Conservation (phyloP, 192 early-diverging fungal genomes). For the Diversispora eburnea region DNA sequence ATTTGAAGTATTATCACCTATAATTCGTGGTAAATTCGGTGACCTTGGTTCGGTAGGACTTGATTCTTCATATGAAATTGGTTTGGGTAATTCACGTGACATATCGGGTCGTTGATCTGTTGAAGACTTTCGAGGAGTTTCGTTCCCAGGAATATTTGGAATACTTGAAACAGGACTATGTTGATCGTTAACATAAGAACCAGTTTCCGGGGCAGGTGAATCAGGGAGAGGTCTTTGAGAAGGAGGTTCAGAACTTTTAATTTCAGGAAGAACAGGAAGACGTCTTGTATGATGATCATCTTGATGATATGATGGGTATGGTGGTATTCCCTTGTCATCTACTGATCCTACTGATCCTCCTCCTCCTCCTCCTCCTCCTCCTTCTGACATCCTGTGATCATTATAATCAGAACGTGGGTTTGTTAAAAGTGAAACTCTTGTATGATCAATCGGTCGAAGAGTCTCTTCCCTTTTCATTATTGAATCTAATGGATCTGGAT, state of each 20-base stretch:
- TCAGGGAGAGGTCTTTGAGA: constrained; percentile 1
- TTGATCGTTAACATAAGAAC: background rate
- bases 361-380: background rate
- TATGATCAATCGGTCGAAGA: background rate
- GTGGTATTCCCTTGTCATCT: constrained; percentile 19
- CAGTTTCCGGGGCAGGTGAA: constrained; percentile 20
- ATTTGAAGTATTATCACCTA: background rate
- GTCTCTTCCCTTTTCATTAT: constrained; percentile 1
- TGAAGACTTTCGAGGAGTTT: constrained; percentile 19
- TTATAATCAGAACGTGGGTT: background rate
- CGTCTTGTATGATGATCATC: constrained; percentile 7
- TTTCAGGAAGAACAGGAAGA: constrained; percentile 5
- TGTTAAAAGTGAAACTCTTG: background rate
- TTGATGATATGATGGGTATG: background rate
- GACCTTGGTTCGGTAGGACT: background rate
- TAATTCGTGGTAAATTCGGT: background rate
- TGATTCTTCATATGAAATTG: constrained; percentile 14
- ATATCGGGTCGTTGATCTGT: constrained; percentile 3
- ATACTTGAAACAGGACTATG: background rate
- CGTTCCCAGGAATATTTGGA: background rate
- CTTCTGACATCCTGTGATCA: constrained; percentile 9
- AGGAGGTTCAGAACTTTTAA: constrained; percentile 8
- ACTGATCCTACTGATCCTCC: background rate
- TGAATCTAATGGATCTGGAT: constrained; percentile 10
- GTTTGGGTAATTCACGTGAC: constrained; percentile 7